Percentiles rank a stretch among this genome's conserved stretches.
Conservation (phyloP, 2,329 filamentous ascomycete genomes). For the Penicillium occitanis region DNA sequence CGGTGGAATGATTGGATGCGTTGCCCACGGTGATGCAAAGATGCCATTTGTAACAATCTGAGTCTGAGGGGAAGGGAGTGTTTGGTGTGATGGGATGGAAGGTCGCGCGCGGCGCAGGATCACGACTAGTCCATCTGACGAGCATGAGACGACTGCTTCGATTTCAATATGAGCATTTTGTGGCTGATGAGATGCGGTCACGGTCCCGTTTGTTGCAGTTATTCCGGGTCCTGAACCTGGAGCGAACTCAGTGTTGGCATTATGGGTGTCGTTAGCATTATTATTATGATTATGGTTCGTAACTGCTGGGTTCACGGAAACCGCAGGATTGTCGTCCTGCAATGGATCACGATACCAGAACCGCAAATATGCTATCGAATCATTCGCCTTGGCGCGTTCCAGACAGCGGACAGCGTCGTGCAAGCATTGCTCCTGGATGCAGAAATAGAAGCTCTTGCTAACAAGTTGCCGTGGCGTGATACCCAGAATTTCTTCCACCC, state of each 20-base stretch:
- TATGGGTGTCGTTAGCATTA: background rate
- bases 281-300: background rate
- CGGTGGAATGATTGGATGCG: conserved; percentile 57
- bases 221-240: background rate
- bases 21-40: conserved; percentile 78
- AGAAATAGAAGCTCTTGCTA: conserved; percentile 82
- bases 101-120: conserved; percentile 73
- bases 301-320: too few species aligned
- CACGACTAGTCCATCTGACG: conserved; percentile 82
- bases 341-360: conserved; percentile 81
- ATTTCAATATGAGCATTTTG: conserved; percentile 51
- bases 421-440: conserved; percentile 75
- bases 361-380: conserved; percentile 84
- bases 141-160: conserved; percentile 88
- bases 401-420: conserved; percentile 74
- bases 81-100: conserved; percentile 54
- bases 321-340: conserved; percentile 36
- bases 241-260: background rate
- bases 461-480: conserved; percentile 67
- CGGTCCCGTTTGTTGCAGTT: background rate
- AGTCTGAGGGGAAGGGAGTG: conserved; percentile 38
- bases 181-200: conserved; percentile 28
- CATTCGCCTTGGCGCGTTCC: conserved; percentile 83
- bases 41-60: conserved; percentile 61
- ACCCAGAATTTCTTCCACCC: conserved; percentile 72